Conservation (phyloP, 2,329 filamentous ascomycete species). For the Cercospora sp. region DNA sequence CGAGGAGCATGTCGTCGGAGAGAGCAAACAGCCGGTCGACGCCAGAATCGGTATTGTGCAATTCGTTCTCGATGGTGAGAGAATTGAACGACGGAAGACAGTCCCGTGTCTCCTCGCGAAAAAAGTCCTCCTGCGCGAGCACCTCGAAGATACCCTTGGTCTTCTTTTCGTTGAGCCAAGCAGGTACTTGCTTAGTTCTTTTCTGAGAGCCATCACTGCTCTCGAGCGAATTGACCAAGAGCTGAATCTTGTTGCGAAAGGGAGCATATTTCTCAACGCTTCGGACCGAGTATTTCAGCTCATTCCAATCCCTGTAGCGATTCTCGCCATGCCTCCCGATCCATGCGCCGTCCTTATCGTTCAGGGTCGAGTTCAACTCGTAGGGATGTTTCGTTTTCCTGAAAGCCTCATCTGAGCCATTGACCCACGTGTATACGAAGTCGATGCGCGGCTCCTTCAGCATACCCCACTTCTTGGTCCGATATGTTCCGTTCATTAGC, state of each 20-base stretch:
- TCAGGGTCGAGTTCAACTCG: background rate
- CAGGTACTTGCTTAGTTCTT: conserved; percentile 3
- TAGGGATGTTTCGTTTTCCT: background rate
- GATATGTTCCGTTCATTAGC: no score
- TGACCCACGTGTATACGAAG: no score
- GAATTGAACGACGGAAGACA: background rate
- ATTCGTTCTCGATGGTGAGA: background rate
- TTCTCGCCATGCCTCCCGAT: background rate
- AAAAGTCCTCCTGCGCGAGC: conserved; percentile 5
- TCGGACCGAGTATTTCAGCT: conserved; percentile 15
- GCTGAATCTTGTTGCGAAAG: conserved; percentile 17
- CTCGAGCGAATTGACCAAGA: conserved; percentile 27
- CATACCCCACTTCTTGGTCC: no score
- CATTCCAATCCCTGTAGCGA: conserved; percentile 14
- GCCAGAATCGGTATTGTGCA: background rate
- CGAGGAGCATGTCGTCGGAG: conserved; percentile 10
- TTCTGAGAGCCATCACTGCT: no score
- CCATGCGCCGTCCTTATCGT: background rate
- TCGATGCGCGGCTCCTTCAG: no score
- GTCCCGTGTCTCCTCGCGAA: conserved; percentile 1
- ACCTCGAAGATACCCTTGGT: background rate
- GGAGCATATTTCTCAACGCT: conserved; percentile 6
- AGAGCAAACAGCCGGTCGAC: background rate
- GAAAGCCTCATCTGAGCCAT: no score
- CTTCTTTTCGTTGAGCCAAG: background rate